Percentiles rank a stretch among this genome's conserved stretches.
phyloP scores from a whole-genome alignment of 129 eudicot genomes.

The Flaveria sonorensis region DNA sequence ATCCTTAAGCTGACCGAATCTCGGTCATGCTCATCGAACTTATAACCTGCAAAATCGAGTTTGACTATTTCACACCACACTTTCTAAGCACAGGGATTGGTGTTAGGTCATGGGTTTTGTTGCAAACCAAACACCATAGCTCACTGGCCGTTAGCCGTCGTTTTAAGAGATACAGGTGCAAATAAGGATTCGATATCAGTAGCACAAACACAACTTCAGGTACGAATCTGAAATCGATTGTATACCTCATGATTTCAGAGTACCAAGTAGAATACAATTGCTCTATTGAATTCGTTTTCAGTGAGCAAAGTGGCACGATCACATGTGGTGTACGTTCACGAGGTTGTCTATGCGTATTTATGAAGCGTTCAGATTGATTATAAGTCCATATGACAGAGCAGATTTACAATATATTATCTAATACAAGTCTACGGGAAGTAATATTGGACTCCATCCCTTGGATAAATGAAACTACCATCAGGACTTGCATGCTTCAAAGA shows the following conservation, averaged over 20 bases:
- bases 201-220: not conserved
- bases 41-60: slow-evolving; percentile 93
- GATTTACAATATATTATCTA: not conserved
- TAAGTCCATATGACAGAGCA: not conserved
- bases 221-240: not conserved
- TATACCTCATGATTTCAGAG: not conserved
- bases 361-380: not conserved
- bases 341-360: not conserved
- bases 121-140: slow-evolving; percentile 13
- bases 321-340: not conserved
- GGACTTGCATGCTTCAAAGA: not conserved
- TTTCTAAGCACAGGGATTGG: slow-evolving; percentile 22
- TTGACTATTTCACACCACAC: slow-evolving; percentile 57
- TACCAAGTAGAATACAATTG: no score
- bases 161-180: no score
- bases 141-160: not conserved
- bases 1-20: slow-evolving; percentile 63
- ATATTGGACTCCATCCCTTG: slow-evolving; percentile 4
- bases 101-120: not conserved
- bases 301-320: not conserved
- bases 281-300: not conserved
- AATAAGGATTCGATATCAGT: slow-evolving; percentile 8
- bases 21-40: slow-evolving; percentile 87
- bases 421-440: not conserved
- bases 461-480: not conserved